Conservation (phyloP, 345 rosid genomes). For the Lepidium sativum region DNA sequence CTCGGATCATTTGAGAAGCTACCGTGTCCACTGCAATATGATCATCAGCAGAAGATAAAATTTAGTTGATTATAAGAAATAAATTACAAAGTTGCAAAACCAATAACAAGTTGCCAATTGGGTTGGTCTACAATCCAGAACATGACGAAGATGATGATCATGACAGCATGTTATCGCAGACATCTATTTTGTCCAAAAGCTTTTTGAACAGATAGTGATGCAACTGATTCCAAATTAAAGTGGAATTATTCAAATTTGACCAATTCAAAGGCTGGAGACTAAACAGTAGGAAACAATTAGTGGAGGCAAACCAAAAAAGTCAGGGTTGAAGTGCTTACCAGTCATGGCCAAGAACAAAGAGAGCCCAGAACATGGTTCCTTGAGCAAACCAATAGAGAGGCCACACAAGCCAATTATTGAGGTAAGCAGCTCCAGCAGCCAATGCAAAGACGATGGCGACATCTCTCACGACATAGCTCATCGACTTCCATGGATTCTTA, state of each 20-base stretch:
- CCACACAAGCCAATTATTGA: slow-evolving; percentile 74
- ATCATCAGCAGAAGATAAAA: neutral
- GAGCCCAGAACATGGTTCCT: slow-evolving; percentile 98
- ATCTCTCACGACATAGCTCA: slow-evolving; percentile 74
- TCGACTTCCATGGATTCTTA: slow-evolving; percentile 71
- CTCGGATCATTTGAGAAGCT: slow-evolving; percentile 70
- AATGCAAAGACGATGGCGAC: slow-evolving; percentile 56
- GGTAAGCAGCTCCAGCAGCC: slow-evolving; percentile 68
- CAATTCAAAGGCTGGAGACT: neutral
- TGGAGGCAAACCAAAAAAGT: neutral
- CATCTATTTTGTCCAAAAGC: neutral
- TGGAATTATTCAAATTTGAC: slow-evolving; percentile 10
- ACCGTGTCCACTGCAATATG: slow-evolving; percentile 68
- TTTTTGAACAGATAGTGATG: neutral
- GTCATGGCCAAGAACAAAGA: slow-evolving; percentile 95
- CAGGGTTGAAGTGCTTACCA: slow-evolving; percentile 34
- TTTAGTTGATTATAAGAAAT: neutral
- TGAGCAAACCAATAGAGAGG: slow-evolving; percentile 89
- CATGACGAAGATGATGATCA: neutral
- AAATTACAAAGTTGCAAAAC: neutral
- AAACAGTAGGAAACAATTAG: neutral
- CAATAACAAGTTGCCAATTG: neutral
- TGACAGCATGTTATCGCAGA: neutral
- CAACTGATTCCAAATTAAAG: slow-evolving; percentile 1
- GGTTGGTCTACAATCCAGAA: slow-evolving; percentile 1